phyloP scores from a whole-genome alignment of 2,329 filamentous ascomycete species.

The Aspergillus pseudoviridinutans region DNA sequence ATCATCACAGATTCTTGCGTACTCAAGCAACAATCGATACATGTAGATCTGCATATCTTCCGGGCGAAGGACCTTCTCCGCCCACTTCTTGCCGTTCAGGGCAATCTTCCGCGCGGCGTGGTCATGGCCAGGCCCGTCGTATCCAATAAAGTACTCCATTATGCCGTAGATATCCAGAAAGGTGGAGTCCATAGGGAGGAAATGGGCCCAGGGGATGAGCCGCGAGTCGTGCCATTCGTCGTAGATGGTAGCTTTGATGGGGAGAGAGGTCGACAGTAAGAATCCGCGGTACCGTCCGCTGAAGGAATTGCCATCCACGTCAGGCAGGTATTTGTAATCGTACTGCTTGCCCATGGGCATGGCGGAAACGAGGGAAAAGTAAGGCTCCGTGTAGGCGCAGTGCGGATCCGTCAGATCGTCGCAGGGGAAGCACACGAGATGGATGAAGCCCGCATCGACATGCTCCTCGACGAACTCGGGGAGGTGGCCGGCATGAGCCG shows the following conservation, averaged over 20 bases:
- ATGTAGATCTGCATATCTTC: conserved; percentile 74
- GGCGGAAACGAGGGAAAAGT: conserved; percentile 29
- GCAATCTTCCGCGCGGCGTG: conserved; percentile 61
- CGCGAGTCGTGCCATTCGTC: conserved; percentile 77
- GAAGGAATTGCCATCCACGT: conserved; percentile 73
- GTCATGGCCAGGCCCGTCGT: conserved; percentile 47
- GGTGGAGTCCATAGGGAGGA: conserved; percentile 72
- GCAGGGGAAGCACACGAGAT: conserved; percentile 43
- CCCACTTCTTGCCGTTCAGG: conserved; percentile 62
- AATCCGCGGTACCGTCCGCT: conserved; percentile 67
- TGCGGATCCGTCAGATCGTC: conserved; percentile 11
- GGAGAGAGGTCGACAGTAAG: conserved; percentile 63
- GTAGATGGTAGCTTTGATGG: conserved; percentile 74
- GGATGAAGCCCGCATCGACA: conserved; percentile 41
- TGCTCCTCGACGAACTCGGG: conserved; percentile 40
- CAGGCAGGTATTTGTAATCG: conserved; percentile 64
- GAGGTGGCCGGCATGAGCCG: conserved; percentile 24
- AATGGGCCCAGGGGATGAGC: conserved; percentile 73
- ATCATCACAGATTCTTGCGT: conserved; percentile 48
- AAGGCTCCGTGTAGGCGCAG: conserved; percentile 47
- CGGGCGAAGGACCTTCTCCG: conserved; percentile 61
- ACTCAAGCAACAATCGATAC: conserved; percentile 61
- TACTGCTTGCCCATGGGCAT: conserved; percentile 39
- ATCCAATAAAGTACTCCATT: conserved; percentile 70
- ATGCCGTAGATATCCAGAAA: conserved; percentile 70